A percentile compares a stretch with the other conserved stretches of the same genome.
phyloP scores from a whole-genome alignment of 768 basidiomycete genomes.

The Asterophora parasitica region DNA sequence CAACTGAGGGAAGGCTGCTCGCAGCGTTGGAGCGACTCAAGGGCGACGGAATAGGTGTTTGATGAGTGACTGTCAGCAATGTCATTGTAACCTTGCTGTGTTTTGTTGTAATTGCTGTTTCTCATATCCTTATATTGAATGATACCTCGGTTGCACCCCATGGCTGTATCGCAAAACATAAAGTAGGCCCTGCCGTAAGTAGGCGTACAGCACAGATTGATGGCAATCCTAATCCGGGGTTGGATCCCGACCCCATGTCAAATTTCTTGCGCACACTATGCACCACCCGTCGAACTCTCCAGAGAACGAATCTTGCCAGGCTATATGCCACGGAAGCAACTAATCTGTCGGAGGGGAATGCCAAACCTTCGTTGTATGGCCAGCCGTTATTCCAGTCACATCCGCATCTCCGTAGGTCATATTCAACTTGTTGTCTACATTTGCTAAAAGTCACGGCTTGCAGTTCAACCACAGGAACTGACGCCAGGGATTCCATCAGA shows the following conservation, averaged over 20 bases:
- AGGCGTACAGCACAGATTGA: too few relatives aligned
- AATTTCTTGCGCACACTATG: constrained; percentile 12
- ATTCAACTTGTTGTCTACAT: neutral
- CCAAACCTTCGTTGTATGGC: constrained; percentile 73
- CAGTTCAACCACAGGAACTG: constrained; percentile 61
- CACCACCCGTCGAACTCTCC: constrained; percentile 13
- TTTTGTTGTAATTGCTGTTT: too few relatives aligned
- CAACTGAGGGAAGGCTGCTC: too few relatives aligned
- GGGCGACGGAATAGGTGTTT: too few relatives aligned
- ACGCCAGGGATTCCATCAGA: constrained; percentile 75
- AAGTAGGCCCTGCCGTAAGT: too few relatives aligned
- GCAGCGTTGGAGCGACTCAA: too few relatives aligned
- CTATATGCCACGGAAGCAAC: constrained; percentile 20
- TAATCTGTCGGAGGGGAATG: constrained; percentile 27
- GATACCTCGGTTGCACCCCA: too few relatives aligned
- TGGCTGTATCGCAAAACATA: too few relatives aligned
- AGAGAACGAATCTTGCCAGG: constrained; percentile 1
- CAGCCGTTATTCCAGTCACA: constrained; percentile 78
- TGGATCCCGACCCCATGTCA: constrained; percentile 8
- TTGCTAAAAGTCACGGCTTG: neutral
- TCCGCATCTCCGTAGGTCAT: constrained; percentile 65
- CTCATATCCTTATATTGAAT: too few relatives aligned
- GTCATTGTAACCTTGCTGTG: too few relatives aligned
- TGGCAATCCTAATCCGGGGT: too few relatives aligned
- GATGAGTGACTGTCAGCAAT: too few relatives aligned